These are phyloP conservation scores for Eucalyptus viminalis DNA, from an alignment of 345 rosid species.

Conservation along the genomic window DNA sequence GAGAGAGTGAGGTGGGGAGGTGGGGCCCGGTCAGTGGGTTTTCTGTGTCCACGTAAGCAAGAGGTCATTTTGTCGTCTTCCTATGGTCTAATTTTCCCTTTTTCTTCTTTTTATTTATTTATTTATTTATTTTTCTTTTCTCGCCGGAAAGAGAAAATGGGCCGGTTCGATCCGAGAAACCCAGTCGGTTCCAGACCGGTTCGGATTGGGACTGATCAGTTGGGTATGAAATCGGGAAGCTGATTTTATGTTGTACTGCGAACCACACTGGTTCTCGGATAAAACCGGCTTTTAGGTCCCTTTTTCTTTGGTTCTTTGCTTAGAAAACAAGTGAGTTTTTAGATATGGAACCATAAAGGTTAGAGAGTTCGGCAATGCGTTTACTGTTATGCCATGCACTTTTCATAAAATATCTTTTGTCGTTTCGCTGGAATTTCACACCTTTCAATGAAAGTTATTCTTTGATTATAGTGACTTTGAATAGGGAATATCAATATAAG, in stretches of 20 bases:
- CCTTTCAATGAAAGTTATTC: neutral
- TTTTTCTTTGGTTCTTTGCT: neutral
- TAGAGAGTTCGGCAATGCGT: neutral
- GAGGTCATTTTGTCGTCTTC: neutral
- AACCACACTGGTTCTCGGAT: accelerated
- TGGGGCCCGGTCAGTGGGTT: neutral
- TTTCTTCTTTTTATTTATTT: accelerated
- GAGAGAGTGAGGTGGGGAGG: neutral
- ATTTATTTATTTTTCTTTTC: neutral
- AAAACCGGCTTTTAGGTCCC: accelerated
- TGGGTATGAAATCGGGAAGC: neutral
- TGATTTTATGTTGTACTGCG: accelerated
- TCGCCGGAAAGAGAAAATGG: neutral
- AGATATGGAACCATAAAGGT: neutral
- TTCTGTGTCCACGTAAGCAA: neutral
- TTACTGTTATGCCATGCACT: neutral
- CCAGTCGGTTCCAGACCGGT: neutral
- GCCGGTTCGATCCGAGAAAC: neutral
- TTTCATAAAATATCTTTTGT: neutral
- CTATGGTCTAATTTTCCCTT: neutral
- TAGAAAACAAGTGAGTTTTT: neutral
- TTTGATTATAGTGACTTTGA: neutral
- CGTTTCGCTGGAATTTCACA: accelerated
- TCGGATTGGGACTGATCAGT: accelerated
- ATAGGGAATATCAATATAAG: neutral